These are phyloP conservation scores for Arthrobotrys entomopaga DNA, from an alignment of 2,329 filamentous ascomycete species.

Conservation along the genomic window DNA sequence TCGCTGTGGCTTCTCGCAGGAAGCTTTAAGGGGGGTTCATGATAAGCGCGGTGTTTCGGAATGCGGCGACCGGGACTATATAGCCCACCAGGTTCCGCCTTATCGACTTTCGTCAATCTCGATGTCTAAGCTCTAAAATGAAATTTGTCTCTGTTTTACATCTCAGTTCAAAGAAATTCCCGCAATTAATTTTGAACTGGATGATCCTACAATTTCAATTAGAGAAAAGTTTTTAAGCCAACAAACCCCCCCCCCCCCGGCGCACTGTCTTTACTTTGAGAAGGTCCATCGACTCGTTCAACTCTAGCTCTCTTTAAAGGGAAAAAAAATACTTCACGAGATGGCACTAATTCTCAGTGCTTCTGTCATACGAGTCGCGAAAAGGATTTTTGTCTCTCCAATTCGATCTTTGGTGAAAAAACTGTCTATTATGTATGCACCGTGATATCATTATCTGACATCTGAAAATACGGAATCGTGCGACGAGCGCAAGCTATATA, in stretches of 20 bases:
- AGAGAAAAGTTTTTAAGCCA: neutral
- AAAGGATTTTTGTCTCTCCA: too few relatives aligned
- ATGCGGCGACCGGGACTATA: conserved; percentile 41
- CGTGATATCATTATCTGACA: too few relatives aligned
- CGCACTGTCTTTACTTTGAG: conserved; percentile 8
- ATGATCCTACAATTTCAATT: neutral
- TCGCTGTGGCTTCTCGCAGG: neutral
- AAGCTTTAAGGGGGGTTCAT: neutral
- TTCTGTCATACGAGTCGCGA: neutral
- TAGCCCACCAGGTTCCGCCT: too few relatives aligned
- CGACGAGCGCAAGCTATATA: too few relatives aligned
- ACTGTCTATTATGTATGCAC: too few relatives aligned
- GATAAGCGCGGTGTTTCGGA: conserved; percentile 32
- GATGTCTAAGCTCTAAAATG: neutral
- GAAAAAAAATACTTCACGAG: conserved; percentile 14
- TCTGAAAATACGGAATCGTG: too few relatives aligned
- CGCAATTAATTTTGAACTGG: conserved; percentile 2
- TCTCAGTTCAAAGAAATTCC: conserved; percentile 4
- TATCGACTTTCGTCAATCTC: too few relatives aligned
- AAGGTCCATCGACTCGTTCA: conserved; percentile 2
- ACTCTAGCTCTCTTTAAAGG: too few relatives aligned
- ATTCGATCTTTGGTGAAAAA: too few relatives aligned
- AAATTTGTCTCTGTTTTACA: conserved; percentile 3
- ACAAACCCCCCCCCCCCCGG: too few relatives aligned
- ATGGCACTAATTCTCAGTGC: neutral